A percentile compares a stretch with the other conserved stretches of the same genome.
Evolutionary conservation across 139 green algal species (phyloP).

Genomic region (Coelastrella sp.): DNA sequence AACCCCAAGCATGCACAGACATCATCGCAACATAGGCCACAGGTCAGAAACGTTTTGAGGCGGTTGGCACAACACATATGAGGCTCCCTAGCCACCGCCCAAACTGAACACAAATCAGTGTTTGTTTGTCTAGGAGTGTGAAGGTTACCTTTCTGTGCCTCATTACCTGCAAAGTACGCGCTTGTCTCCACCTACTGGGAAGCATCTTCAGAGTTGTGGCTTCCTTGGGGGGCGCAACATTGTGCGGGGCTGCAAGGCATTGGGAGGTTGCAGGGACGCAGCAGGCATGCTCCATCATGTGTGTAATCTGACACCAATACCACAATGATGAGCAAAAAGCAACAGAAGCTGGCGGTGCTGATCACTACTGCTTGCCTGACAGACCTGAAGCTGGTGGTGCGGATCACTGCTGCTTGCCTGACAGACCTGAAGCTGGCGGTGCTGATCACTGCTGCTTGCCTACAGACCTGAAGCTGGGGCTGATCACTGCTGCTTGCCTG

Average conservation of each 20-base stretch:
- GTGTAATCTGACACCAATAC: background rate
- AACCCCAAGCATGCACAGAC: background rate
- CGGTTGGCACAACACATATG: background rate
- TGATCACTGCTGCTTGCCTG: background rate
- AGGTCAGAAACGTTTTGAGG: background rate
- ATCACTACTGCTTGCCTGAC: background rate
- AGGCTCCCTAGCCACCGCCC: background rate
- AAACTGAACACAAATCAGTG: background rate
- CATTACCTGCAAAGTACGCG: background rate
- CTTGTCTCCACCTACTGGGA: background rate
- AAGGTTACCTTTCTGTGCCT: background rate
- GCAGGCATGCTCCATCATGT: background rate
- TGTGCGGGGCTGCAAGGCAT: background rate
- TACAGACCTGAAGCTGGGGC: background rate
- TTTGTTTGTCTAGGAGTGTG: background rate
- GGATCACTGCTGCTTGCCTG: background rate
- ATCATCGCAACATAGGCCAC: background rate
- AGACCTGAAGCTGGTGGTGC: background rate
- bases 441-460: background rate
- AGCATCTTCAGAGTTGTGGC: background rate
- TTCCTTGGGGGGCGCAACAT: background rate
- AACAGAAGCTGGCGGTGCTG: background rate
- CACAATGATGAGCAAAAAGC: background rate
- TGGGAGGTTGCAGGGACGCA: background rate
- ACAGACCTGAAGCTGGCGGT: background rate